These are phyloP conservation scores for Berkeleyomyces rouxiae DNA, from an alignment of 2,329 filamentous ascomycete species.

Conservation along the genomic window DNA sequence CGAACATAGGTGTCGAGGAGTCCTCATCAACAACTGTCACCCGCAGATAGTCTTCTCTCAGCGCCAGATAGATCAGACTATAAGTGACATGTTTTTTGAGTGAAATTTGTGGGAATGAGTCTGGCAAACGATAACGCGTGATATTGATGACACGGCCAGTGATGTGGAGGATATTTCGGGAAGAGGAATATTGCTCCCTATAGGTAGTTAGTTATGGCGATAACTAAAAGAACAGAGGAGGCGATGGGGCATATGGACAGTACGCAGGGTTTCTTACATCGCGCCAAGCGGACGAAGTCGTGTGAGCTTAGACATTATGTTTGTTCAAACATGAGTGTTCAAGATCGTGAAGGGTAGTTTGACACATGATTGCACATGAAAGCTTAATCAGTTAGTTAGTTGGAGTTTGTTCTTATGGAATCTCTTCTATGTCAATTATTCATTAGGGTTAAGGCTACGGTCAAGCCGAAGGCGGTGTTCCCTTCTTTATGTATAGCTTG, in stretches of 20 bases:
- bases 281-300: background rate
- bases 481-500: too few species aligned
- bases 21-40: constrained; percentile 32
- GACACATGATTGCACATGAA: too few species aligned
- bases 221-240: background rate
- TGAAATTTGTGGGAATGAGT: background rate
- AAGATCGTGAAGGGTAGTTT: too few species aligned
- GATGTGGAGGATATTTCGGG: constrained; percentile 30
- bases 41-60: constrained; percentile 25
- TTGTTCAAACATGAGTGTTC: too few species aligned
- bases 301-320: background rate
- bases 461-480: too few species aligned
- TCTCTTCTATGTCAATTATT: too few species aligned
- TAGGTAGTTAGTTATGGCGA: background rate
- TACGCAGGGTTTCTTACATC: background rate
- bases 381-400: too few species aligned
- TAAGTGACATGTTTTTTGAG: background rate
- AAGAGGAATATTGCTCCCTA: constrained; percentile 30
- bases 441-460: too few species aligned
- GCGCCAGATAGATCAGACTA: background rate
- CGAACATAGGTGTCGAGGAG: constrained; percentile 27
- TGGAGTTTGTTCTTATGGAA: too few species aligned
- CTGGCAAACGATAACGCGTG: constrained; percentile 24
- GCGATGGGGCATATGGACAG: background rate
- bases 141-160: constrained; percentile 31